Percentiles rank a stretch among this genome's conserved stretches.
Evolutionary conservation across 257 asterid genomes (phyloP).

Genomic region (Solanum rostratum): DNA sequence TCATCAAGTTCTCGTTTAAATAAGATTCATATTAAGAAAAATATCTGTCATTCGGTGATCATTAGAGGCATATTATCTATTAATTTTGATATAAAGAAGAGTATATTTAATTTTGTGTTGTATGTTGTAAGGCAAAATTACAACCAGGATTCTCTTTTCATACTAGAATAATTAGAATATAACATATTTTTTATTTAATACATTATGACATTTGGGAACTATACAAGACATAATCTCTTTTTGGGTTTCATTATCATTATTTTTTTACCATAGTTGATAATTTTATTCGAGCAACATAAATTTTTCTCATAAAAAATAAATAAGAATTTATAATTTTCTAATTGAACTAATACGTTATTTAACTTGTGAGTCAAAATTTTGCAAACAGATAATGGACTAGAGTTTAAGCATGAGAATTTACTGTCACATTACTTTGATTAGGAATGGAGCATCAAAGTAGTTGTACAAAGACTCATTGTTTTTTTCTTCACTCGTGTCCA

Average conservation of each 20-base stretch:
- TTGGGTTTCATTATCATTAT: neutral
- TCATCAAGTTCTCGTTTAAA: too few species aligned
- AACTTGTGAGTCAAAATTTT: neutral
- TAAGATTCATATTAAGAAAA: too few species aligned
- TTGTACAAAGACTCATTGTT: neutral
- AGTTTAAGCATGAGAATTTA: neutral
- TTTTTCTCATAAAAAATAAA: neutral
- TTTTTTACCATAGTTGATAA: neutral
- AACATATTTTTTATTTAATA: neutral
- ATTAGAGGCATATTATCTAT: too few species aligned
- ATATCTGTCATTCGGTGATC: too few species aligned
- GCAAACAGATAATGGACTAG: neutral
- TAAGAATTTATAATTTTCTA: neutral
- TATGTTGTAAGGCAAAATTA: neutral
- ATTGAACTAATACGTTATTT: neutral
- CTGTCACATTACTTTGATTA: neutral
- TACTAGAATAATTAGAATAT: neutral
- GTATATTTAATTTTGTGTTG: neutral
- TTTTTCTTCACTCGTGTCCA: too few species aligned
- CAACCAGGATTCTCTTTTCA: neutral
- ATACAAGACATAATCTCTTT: neutral
- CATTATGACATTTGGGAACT: neutral
- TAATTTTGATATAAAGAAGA: too few species aligned
- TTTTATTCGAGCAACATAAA: neutral
- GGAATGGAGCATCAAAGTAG: neutral